Base-by-base conservation (phyloP, 192 early-diverging fungal species). In the Physocladia obscura region DNA sequence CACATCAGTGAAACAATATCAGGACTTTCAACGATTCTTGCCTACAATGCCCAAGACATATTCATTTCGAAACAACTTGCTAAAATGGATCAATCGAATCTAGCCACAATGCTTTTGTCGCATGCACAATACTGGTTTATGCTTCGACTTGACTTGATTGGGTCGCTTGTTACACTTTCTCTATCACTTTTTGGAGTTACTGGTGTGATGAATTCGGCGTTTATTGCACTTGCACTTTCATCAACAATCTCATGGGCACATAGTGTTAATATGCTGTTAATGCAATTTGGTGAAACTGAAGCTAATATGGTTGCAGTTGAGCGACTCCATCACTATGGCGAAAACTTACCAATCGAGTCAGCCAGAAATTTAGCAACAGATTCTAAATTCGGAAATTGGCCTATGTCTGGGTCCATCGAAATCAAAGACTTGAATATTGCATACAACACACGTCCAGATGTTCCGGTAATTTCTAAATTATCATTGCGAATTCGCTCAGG, bases 31-130 rank as follows among this genome's bases (percentile, higher is more conserved):
- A 69, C 73, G 4, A 71, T 82, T 39, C 21, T 34, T n/a, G 73
- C 73, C 0, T 92, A 86, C 61, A 74, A 76, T 27, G 87, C 83
- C 24, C 30, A 51, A 29, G 29, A 57, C 17, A 29, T 35, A 24
- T 67, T 67, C 3, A 55, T 35, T 22, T 11, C 15, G 31, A 57
- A 38, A 22, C 27, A 55, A 30, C 11, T 55, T 13, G 22, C 15
- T 21, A 17, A 37, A 11, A 8, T 67, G 1, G 36, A 67, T 29
- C 24, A 55, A 26, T n/a, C 64, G 22, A 67, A 67, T 47, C 11
- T 26, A 17, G 50, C 49, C 29, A 11, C 50, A 15, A 30, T 67
- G n/a, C 49, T 67, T 1, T 39, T 51, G 15, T 17, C 19, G 11
- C 19, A 57, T 19, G 35, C 52, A 11, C 17, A 24, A 30, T 21